Conservation (phyloP, 352 stramenopile species). For the Globisporangium solare region DNA sequence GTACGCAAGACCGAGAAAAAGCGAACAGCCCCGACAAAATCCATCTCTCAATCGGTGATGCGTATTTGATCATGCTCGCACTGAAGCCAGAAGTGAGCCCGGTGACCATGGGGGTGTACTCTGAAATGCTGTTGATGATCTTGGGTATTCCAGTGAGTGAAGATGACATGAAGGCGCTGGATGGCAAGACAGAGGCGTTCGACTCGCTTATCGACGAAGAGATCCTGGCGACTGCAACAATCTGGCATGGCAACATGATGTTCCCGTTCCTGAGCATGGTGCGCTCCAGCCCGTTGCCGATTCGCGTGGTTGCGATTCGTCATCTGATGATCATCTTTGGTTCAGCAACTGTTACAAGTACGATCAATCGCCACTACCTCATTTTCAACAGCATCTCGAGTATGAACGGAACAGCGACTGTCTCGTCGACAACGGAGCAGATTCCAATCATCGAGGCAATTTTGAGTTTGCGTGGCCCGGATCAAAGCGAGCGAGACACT, state of each 20-base stretch:
- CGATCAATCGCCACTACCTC: slow-evolving; percentile 71
- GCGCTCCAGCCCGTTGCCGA: slow-evolving; percentile 44
- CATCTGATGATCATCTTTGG: slow-evolving; percentile 67
- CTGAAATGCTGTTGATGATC: slow-evolving; percentile 71
- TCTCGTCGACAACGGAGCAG: slow-evolving; percentile 75
- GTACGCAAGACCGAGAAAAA: slow-evolving; percentile 55
- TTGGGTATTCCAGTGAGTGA: slow-evolving; percentile 67
- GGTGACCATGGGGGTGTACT: slow-evolving; percentile 77
- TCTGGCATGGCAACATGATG: slow-evolving; percentile 72
- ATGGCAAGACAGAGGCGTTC: slow-evolving; percentile 41
- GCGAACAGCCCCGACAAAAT: slow-evolving; percentile 65
- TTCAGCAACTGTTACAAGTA: slow-evolving; percentile 49
- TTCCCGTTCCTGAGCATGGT: slow-evolving; percentile 55
- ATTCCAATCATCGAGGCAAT: slow-evolving; percentile 78
- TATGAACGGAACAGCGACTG: slow-evolving; percentile 52
- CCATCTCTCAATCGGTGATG: slow-evolving; percentile 69
- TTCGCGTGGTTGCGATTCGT: slow-evolving; percentile 57
- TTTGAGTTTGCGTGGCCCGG: slow-evolving; percentile 52
- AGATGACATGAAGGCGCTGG: slow-evolving; percentile 41
- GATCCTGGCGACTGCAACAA: slow-evolving; percentile 37
- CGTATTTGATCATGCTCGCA: slow-evolving; percentile 78
- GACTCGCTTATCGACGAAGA: slow-evolving; percentile 57
- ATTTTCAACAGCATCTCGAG: slow-evolving; percentile 78
- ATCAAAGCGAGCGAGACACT: slow-evolving; percentile 23
- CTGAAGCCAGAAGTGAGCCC: slow-evolving; percentile 61